phyloP scores from a whole-genome alignment of 139 green algal species.

The Coelastrella sp. region DNA sequence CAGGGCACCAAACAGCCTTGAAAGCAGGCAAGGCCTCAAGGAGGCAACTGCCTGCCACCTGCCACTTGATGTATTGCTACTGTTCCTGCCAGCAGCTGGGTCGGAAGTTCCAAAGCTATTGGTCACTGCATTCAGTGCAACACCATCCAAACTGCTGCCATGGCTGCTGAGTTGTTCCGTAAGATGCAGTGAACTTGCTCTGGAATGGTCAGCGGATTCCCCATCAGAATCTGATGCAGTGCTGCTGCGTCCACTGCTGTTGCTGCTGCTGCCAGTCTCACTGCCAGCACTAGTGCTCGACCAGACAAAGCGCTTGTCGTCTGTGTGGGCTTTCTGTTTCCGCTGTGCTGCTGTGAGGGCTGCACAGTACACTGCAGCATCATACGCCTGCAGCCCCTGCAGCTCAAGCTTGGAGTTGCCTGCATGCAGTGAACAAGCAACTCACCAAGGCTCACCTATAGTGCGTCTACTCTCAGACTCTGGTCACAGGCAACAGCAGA shows the following conservation, averaged over 20 bases:
- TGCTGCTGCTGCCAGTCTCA: background rate
- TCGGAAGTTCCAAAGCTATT: background rate
- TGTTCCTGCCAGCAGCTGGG: background rate
- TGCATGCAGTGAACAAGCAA: background rate
- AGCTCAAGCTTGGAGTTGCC: slow-evolving; percentile 35
- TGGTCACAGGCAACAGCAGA: no score
- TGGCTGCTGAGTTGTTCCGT: background rate
- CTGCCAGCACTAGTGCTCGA: background rate
- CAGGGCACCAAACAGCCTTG: background rate
- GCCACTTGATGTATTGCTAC: background rate
- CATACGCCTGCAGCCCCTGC: slow-evolving; percentile 13
- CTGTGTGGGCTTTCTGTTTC: background rate
- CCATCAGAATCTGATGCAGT: background rate
- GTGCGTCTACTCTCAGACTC: no score
- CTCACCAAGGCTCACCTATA: no score
- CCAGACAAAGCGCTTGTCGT: background rate
- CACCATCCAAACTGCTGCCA: background rate
- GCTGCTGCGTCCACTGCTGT: background rate
- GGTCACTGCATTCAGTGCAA: no score
- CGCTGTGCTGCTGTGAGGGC: slow-evolving; percentile 37
- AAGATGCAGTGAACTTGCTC: no score
- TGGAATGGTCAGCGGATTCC: no score
- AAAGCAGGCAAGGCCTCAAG: background rate
- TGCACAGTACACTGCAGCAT: slow-evolving; percentile 48
- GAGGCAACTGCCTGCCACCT: background rate